Evolutionary conservation across 441 rosid species (phyloP).

Genomic region (Adansonia gregorii): DNA sequence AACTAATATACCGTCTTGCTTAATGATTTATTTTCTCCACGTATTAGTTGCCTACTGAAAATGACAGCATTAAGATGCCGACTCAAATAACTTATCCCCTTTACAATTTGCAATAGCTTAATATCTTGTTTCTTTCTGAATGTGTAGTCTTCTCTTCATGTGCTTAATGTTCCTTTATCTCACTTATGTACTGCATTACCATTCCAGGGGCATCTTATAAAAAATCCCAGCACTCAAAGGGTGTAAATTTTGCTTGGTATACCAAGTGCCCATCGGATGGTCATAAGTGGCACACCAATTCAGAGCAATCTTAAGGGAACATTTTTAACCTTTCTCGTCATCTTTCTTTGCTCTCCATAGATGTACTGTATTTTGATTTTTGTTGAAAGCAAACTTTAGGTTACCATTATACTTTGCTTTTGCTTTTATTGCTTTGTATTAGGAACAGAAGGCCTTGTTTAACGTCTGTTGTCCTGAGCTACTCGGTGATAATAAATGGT

Average conservation of each 20-base stretch:
- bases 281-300: constrained; percentile 92
- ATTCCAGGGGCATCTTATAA: constrained; percentile 85
- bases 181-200: not conserved
- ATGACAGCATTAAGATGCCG: not conserved
- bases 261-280: constrained; percentile 80
- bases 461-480: constrained; percentile 89
- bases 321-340: constrained; percentile 23
- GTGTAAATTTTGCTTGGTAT: constrained; percentile 94
- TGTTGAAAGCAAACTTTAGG: constrained; percentile 14
- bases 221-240: constrained; percentile 92
- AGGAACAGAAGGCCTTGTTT: constrained; percentile 97
- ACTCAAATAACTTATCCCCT: not conserved
- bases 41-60: constrained; percentile 1
- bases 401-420: not conserved
- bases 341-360: not conserved
- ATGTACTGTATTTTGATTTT: constrained; percentile 2
- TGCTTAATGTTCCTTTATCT: constrained; percentile 22
- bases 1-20: not conserved
- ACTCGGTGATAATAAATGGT: constrained; percentile 86
- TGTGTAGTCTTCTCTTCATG: not conserved
- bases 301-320: constrained; percentile 93
- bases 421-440: constrained; percentile 23
- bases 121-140: constrained; percentile 5
- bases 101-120: not conserved
- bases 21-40: not conserved